Base-by-base conservation (phyloP, 495 filamentous ascomycete genomes). In the Penicillium soppii region DNA sequence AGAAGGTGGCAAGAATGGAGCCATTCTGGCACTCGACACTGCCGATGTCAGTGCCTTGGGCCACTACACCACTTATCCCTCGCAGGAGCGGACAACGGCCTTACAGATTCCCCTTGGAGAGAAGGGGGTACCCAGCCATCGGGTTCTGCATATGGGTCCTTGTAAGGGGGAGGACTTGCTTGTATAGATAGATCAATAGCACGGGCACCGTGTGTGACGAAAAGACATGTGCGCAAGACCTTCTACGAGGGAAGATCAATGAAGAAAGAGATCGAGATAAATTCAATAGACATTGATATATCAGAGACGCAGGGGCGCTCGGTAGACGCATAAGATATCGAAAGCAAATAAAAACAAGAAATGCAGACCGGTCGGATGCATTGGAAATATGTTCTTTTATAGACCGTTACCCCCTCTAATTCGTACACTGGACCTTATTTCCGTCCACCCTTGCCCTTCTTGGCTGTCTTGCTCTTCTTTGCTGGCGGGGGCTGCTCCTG, bases 11-110 rank as follows among this genome's bases (percentile, higher is more conserved):
- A 55, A 67, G 29, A 52, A 75, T 25, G 79, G 80, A 1, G 59
- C 71, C 5, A 70, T 82, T 33, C 65, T 82, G 8, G 80, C 69
- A 0, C 62, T 74, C 8, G 80, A 82, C 47, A 82, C 73, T 0
- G 50, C 50, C 5, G 66, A 69, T 43, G 74, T 79, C 13, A 81
- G 77, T 57, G 51, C 16, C 0, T 43, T 65, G 15, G 80, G 80
- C 1, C 80, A 82, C 67, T 57, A 57, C 7, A 80, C 79, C 0
- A 53, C 52, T 21, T 82, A 80, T 56, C 75, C 78, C 7, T 70
- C 73, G 16, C 37, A 62, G 17, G 61, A 73, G 29, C 58, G 56
- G 25, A 80, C 80, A 8, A 49, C 71, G 20, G 60, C 54, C 1
- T 22, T 80, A 23, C 54, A 69, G 58, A 61, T 82, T 29, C 79